Base-by-base conservation (phyloP, 148 eudicot species). In the Rheum nobile region DNA sequence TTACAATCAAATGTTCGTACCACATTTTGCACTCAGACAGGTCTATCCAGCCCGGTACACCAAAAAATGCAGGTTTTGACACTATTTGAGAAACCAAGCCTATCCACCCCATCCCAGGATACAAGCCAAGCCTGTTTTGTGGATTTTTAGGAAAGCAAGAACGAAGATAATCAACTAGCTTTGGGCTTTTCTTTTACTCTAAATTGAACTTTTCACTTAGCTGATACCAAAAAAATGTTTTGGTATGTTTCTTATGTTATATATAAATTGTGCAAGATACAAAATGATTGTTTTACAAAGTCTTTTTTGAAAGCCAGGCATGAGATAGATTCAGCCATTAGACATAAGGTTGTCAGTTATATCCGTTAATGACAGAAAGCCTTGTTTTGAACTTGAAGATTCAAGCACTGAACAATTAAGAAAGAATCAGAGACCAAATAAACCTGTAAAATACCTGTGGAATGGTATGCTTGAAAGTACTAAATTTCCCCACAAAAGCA, bases 401-500 rank as follows among this genome's bases (percentile, higher is more conserved):
- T 65, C 11, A 61, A 29, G 67, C 17, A 28, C 67, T 28, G 67
- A 61, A 61, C 67, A 28, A 28, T 32, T 14, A 59, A 65, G 41
- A 65, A 9, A 31, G 41, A 31, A 65, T 65, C 8, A 29, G 19
- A 61, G 37, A 28, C 35, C 17, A 29, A 29, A 61, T 28, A 61
- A 54, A 61, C 6, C 21, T 14, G 70, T 19, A 32, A 32, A 32
- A 32, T 79, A 92, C 97, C 97, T 92, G 98, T 39, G 98, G 98
- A 79, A 95, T 88, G 21, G 89, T 84, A 44, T 82, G 96, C 84
- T 91, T 95, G 78, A 91, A 91, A 38, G 96, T 88, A 78, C 89
- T 95, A 81, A 95, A 95, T 82, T 91, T 95, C 43, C 98, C 98
- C 59, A 95, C 93, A 84, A 95, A 95, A 74, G 98, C 93, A 88